Evolutionary conservation across 768 basidiomycete species (phyloP).

Genomic region (Crucibulum laeve): DNA sequence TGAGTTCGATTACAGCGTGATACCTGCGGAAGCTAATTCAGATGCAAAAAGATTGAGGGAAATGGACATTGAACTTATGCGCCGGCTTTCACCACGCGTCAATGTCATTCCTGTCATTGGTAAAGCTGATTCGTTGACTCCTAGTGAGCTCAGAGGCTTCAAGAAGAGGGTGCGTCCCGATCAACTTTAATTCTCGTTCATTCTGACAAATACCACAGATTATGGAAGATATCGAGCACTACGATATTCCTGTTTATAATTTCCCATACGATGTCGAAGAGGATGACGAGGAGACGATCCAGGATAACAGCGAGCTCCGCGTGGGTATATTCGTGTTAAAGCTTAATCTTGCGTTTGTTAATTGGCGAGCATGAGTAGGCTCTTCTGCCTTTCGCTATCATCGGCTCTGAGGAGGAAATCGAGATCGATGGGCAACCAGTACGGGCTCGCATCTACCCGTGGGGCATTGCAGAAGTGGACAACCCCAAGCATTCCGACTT

Average conservation of each 20-base stretch:
- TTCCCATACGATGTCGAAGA: conserved; percentile 99
- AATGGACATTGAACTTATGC: conserved; percentile 99
- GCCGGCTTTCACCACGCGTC: conserved; percentile 93
- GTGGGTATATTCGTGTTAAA: conserved; percentile 36
- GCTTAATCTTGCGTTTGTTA: conserved; percentile 3
- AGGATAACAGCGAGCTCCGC: conserved; percentile 94
- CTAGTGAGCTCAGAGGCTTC: conserved; percentile 89
- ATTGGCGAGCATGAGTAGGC: conserved; percentile 41
- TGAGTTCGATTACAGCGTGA: background rate
- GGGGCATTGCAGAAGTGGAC: conserved; percentile 98
- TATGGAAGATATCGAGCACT: conserved; percentile 99
- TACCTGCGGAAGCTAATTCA: background rate
- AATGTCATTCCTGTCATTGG: conserved; percentile 99
- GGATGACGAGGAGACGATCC: conserved; percentile 97
- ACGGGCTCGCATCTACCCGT: conserved; percentile 93
- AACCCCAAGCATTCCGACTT: conserved; percentile 99
- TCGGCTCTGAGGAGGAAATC: conserved; percentile 96
- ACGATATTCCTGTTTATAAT: conserved; percentile 97
- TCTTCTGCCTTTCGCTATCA: conserved; percentile 92
- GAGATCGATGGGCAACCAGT: conserved; percentile 89
- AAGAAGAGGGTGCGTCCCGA: conserved; percentile 72
- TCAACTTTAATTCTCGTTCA: background rate
- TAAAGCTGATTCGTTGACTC: conserved; percentile 94
- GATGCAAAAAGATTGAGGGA: conserved; percentile 65
- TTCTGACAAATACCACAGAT: conserved; percentile 48